Conservation (phyloP, 345 rosid genomes). For the Schrenkiella parvula region DNA sequence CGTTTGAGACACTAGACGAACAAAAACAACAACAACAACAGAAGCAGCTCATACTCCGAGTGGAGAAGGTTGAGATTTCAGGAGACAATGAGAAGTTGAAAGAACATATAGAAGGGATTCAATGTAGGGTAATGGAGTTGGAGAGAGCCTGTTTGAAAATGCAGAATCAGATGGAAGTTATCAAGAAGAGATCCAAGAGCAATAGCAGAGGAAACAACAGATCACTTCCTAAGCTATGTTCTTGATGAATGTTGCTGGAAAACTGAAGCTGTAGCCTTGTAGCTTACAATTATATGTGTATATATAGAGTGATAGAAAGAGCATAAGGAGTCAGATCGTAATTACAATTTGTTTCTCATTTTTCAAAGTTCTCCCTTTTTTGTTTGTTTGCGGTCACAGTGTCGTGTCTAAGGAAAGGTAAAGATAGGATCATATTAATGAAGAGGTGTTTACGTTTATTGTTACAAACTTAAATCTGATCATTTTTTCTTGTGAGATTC, state of each 20-base stretch:
- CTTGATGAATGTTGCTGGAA: slow-evolving; percentile 34
- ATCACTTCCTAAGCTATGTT: slow-evolving; percentile 83
- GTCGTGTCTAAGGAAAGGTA: not conserved
- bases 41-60: slow-evolving; percentile 26
- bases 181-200: slow-evolving; percentile 51
- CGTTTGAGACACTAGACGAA: slow-evolving; percentile 40
- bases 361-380: not conserved
- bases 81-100: slow-evolving; percentile 48
- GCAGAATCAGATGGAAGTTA: slow-evolving; percentile 74
- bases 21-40: slow-evolving; percentile 29
- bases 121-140: slow-evolving; percentile 74
- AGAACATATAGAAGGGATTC: slow-evolving; percentile 76
- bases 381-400: not conserved
- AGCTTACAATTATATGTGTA: slow-evolving; percentile 21
- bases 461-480: not conserved
- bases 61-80: slow-evolving; percentile 45
- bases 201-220: slow-evolving; percentile 43
- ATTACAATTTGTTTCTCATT: not conserved
- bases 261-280: not conserved
- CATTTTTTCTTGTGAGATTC: not conserved
- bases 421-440: not conserved
- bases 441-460: not conserved
- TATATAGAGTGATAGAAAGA: slow-evolving; percentile 18
- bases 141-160: slow-evolving; percentile 79
- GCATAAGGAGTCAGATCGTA: slow-evolving; percentile 15